Conservation (phyloP, 2,329 filamentous ascomycete species). For the Lasiodiplodia theobromae region DNA sequence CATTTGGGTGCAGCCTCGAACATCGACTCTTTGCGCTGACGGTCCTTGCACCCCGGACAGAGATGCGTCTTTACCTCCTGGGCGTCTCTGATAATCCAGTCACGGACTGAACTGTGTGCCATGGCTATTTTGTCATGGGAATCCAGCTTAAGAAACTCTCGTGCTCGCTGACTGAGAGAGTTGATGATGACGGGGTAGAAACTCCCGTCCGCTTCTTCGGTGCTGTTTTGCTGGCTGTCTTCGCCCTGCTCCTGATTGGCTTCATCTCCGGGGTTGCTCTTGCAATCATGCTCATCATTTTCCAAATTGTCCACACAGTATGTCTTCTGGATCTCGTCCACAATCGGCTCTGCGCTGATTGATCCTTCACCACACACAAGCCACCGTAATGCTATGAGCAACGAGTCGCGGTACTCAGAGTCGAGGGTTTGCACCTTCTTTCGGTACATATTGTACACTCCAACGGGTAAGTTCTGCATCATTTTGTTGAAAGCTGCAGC, state of each 20-base stretch:
- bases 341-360: neutral
- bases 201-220: neutral
- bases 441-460: neutral
- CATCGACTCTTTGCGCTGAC: neutral
- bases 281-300: no score
- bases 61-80: neutral
- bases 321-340: neutral
- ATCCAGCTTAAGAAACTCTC: neutral
- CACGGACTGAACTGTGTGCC: neutral
- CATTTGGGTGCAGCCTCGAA: neutral
- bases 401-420: neutral
- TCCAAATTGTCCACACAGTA: neutral
- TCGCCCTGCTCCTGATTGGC: neutral
- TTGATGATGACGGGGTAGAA: neutral
- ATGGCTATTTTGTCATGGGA: neutral
- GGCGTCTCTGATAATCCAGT: neutral
- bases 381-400: conserved; percentile 1
- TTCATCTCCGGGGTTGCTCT: no score
- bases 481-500: neutral
- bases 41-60: neutral
- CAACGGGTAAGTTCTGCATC: neutral
- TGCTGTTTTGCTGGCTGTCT: neutral
- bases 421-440: neutral
- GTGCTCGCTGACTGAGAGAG: neutral
- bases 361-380: conserved; percentile 2